Evolutionary conservation across 306 rosid genomes (phyloP), one percentile per base, ranked within the genome.

Genomic region (Quercus variabilis): DNA sequence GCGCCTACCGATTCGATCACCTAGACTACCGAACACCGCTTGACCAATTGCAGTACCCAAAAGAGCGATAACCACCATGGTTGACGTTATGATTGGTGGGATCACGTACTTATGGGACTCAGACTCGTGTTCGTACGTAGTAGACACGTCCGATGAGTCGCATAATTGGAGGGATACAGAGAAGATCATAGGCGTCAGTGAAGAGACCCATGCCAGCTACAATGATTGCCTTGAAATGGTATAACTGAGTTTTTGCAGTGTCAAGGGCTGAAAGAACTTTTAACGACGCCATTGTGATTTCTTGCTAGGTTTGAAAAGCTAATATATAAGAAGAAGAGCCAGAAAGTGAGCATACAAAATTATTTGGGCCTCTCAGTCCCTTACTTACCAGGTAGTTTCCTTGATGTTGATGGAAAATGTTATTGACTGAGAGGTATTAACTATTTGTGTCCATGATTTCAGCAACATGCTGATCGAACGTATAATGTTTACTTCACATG

Each of bases 171-270:
- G 91, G 81, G 84, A 91, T 91, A 17, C 86, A 82, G 82, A 93
- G 91, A 58, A 91, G 90, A 77, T 87, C 92, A 58, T 89, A 93
- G 38, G 97, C 86, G 38, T 93, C 94, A 38, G 96, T 82, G 90
- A 93, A 93, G 57, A 93, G 90, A 1, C 97, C 96, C 97, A 93
- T 91, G 62, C 97, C 96, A 21, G 96, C 97, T 49, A 93, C 77
- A 54, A 91, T 88, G 41, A 93, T 91, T 59, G 96, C 97, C 76
- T 91, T 91, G 91, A 89, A 93, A 75, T 93, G 97, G 80, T 91
- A 93, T 69, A 82, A 84, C 20, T 93, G 96, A 12, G 90, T 93
- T 75, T 19, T 89, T 1, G 97, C 96, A 2, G 87, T 46, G 86
- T 93, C 97, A 0, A 93, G 94, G 2, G 92, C 91, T 0, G 89